phyloP scores from a whole-genome alignment of 1,284 basidiomycete species.

The Fomes fomentarius region DNA sequence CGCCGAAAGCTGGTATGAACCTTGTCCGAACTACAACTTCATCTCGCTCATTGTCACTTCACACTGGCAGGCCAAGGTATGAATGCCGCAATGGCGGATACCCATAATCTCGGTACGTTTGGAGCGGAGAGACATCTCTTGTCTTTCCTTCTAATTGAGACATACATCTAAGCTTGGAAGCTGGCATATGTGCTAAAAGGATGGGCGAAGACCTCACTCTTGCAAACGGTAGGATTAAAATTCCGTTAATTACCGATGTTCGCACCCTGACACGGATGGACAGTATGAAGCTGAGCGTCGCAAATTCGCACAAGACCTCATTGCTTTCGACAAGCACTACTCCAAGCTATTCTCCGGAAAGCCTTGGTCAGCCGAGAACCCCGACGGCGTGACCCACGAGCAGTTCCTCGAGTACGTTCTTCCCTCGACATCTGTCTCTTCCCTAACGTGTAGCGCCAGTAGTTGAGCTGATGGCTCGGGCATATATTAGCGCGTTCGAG shows the following conservation, averaged over 20 bases:
- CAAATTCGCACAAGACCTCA: constrained; percentile 79
- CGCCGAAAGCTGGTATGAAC: constrained; percentile 58
- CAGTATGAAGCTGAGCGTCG: constrained; percentile 50
- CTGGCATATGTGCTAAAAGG: constrained; percentile 73
- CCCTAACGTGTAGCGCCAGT: not conserved
- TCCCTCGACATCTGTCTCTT: not conserved
- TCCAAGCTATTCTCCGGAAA: constrained; percentile 81
- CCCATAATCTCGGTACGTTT: constrained; percentile 70
- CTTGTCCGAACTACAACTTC: not conserved
- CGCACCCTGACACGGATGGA: not conserved
- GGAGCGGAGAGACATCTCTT: not conserved
- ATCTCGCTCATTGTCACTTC: not conserved
- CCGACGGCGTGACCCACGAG: constrained; percentile 68
- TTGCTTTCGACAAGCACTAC: constrained; percentile 79
- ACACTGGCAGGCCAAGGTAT: constrained; percentile 60
- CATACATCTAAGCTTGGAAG: constrained; percentile 64
- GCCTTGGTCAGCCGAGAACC: constrained; percentile 56
- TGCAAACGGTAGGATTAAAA: constrained; percentile 64
- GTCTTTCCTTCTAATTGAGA: not conserved
- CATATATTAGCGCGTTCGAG: constrained; percentile 60
- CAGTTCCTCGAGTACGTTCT: constrained; percentile 59
- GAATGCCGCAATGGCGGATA: constrained; percentile 83
- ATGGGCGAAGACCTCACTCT: constrained; percentile 63
- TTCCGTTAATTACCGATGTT: not conserved
- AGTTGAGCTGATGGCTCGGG: too few relatives aligned